Base-by-base conservation (phyloP, 345 rosid species). In the Pugionium cornutum region DNA sequence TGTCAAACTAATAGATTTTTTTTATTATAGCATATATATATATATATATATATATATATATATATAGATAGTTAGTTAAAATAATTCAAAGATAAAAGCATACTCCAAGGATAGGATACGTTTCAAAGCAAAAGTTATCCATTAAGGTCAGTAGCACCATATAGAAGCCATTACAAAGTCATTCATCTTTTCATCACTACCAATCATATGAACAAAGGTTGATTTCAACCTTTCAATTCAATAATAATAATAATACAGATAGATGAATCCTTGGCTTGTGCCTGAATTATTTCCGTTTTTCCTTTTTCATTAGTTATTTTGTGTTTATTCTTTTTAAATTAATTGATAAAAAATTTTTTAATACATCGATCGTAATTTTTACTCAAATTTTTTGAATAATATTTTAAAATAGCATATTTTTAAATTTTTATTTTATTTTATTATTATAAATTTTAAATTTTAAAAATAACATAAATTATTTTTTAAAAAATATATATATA, bases 151-250 rank as follows among this genome's bases (percentile, higher is more conserved):
- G 26, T 28, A 35, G 18, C 61, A 43, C 61, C 70, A 44, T 45
- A 35, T 32, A 18, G 18, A 62, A 35, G 48, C 56, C 48, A 67
- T 67, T 67, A 31, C 49, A 57, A 67, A 57, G 64, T 39, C 34
- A 58, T 1, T 39, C 18, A 57, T 48, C 64, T 67, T 67, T 57
- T 57, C 2, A 4, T 33, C 58, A 31, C 1, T 50, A 49, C 72
- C 72, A 58, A 58, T 67, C 51, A 58, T 48, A 47, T 25, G 58
- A 8, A 25, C 49, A 4, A 67, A 26, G 39, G 51, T 49, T 25
- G 34, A 2, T 33, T 41, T 25, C 51, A 49, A 25, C 42, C 49
- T 67, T 18, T 18, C 18, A 18, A 18, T 18, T 18, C 18, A 18
- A 18, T 18, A 18, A 18, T 18, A 18, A 18, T 18, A 18, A 18